phyloP scores from a whole-genome alignment of 352 stramenopile species.

The Peronospora tabacina region DNA sequence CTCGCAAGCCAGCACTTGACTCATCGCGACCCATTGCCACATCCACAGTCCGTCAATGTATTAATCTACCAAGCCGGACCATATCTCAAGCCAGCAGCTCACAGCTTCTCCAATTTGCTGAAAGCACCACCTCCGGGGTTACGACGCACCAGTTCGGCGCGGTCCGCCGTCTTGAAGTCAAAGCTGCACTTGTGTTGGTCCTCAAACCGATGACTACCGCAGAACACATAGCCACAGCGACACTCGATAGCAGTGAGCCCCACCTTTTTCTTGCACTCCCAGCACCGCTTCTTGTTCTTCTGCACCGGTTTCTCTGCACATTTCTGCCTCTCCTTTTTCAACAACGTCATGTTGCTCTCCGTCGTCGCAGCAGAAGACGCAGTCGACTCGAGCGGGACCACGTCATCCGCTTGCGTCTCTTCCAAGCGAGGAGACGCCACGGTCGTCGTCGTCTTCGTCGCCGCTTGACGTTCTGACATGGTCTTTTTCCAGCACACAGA shows the following conservation, averaged over 20 bases:
- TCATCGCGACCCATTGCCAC: constrained; percentile 7
- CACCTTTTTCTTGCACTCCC: constrained; percentile 89
- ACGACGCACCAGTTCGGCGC: constrained; percentile 62
- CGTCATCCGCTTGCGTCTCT: constrained; percentile 22
- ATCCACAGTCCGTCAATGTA: neutral
- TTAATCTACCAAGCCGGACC: neutral
- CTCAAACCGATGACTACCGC: constrained; percentile 77
- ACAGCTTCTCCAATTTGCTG: constrained; percentile 35
- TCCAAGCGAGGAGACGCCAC: constrained; percentile 15
- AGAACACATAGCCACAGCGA: constrained; percentile 85
- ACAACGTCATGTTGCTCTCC: constrained; percentile 12
- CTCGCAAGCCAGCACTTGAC: constrained; percentile 18
- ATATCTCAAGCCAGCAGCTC: neutral
- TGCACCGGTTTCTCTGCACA: constrained; percentile 45
- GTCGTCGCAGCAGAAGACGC: constrained; percentile 1
- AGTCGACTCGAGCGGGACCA: constrained; percentile 2
- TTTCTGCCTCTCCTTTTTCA: constrained; percentile 12
- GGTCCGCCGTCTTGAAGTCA: constrained; percentile 79
- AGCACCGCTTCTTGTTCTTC: constrained; percentile 89
- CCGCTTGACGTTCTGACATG: constrained; percentile 64
- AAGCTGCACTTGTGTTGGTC: constrained; percentile 84
- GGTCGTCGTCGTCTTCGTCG: constrained; percentile 6
- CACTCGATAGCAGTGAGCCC: constrained; percentile 86
- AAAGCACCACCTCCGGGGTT: constrained; percentile 79
- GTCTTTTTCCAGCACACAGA: constrained; percentile 84